A percentile compares a stretch with the other conserved stretches of the same genome.
phyloP scores from a whole-genome alignment of 2,329 filamentous ascomycete species.

The Fusarium setosum region DNA sequence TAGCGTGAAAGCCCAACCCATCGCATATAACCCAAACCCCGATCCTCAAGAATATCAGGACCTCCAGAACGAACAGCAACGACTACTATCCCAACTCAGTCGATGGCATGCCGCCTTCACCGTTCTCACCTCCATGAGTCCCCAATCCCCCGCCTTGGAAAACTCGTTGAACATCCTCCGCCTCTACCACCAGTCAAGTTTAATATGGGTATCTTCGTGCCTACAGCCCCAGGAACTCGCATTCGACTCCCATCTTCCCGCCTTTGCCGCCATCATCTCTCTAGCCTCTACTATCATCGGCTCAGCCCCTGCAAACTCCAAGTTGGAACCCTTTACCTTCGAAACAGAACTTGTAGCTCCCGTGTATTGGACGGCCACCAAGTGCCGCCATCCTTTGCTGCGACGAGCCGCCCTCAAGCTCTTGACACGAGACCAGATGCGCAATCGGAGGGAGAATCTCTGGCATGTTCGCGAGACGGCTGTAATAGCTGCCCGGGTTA shows the following conservation, averaged over 20 bases:
- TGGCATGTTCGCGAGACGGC: slow-evolving; percentile 51
- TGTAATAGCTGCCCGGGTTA: slow-evolving; percentile 48
- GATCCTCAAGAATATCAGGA: slow-evolving; percentile 37
- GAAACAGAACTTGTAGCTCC: slow-evolving; percentile 56
- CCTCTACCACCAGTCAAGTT: slow-evolving; percentile 50
- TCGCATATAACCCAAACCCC: slow-evolving; percentile 41
- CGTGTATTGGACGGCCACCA: slow-evolving; percentile 54
- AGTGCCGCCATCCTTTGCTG: slow-evolving; percentile 55
- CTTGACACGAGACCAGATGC: slow-evolving; percentile 46
- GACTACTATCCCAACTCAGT: slow-evolving; percentile 43
- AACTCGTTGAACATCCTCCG: slow-evolving; percentile 46
- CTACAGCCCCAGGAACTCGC: slow-evolving; percentile 46
- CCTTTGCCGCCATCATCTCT: slow-evolving; percentile 52
- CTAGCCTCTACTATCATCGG: slow-evolving; percentile 46
- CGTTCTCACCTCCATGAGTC: slow-evolving; percentile 40
- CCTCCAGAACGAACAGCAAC: slow-evolving; percentile 48
- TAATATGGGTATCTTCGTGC: slow-evolving; percentile 48
- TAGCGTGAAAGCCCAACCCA: slow-evolving; percentile 40
- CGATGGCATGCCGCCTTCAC: slow-evolving; percentile 48
- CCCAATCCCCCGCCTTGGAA: slow-evolving; percentile 22
- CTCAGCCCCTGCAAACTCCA: slow-evolving; percentile 14
- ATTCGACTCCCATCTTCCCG: slow-evolving; percentile 49
- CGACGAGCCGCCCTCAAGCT: slow-evolving; percentile 52
- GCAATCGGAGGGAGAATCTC: slow-evolving; percentile 51
- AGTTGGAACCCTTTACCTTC: slow-evolving; percentile 50